A percentile compares a stretch with the other conserved stretches of the same genome.
Evolutionary conservation across 495 filamentous ascomycete species (phyloP).

Genomic region (Xylaria venustula): DNA sequence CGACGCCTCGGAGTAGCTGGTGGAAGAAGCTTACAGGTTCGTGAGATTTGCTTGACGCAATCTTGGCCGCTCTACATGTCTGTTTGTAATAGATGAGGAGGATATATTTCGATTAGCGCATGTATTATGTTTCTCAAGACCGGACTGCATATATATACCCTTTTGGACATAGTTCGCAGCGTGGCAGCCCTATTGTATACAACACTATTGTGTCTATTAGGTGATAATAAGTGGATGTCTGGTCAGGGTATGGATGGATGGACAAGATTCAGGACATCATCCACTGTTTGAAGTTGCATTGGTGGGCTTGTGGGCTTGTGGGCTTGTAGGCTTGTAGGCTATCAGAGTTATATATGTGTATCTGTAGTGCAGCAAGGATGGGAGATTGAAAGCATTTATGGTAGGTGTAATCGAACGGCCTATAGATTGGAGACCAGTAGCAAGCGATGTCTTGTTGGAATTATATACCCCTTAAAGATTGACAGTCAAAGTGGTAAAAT

Average conservation of each 20-base stretch:
- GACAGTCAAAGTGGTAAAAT: too few relatives aligned
- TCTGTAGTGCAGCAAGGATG: too few relatives aligned
- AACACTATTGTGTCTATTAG: background rate
- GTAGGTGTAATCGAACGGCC: too few relatives aligned
- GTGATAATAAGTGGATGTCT: background rate
- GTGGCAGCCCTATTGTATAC: background rate
- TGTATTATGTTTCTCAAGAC: background rate
- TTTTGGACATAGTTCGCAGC: background rate
- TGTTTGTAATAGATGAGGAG: background rate
- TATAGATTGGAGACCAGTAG: too few relatives aligned
- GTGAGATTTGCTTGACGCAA: background rate
- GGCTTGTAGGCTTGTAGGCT: too few relatives aligned
- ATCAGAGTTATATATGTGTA: too few relatives aligned
- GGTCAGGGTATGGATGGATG: background rate
- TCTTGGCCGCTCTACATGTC: background rate
- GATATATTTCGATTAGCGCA: conserved; percentile 7
- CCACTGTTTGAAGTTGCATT: too few relatives aligned
- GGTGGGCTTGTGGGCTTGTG: too few relatives aligned
- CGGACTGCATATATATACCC: conserved; percentile 5
- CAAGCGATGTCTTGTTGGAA: too few relatives aligned
- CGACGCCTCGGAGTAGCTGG: conserved; percentile 52
- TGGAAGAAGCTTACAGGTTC: conserved; percentile 50
- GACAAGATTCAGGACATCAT: background rate
- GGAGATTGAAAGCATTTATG: too few relatives aligned
- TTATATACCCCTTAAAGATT: too few relatives aligned